phyloP scores from a whole-genome alignment of 768 basidiomycete species.

The Rhodocollybia butyracea region DNA sequence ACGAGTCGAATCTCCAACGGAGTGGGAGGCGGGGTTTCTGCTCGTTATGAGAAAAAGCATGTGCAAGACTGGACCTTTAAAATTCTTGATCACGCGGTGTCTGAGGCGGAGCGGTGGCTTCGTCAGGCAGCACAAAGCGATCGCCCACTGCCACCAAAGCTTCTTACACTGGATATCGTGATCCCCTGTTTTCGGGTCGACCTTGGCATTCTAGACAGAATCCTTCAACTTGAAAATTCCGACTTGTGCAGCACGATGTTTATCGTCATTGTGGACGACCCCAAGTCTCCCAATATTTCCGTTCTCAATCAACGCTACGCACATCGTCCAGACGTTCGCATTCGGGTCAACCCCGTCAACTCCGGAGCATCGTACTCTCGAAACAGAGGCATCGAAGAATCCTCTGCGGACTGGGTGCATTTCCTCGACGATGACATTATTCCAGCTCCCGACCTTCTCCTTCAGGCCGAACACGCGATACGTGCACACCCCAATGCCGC shows the following conservation, averaged over 20 bases:
- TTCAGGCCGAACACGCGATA: constrained; percentile 45
- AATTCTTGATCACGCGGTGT: constrained; percentile 39
- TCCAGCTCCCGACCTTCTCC: constrained; percentile 38
- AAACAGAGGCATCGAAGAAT: constrained; percentile 52
- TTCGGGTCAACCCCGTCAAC: constrained; percentile 46
- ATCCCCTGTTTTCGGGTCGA: constrained; percentile 57
- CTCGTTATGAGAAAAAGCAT: constrained; percentile 46
- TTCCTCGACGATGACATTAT: constrained; percentile 62
- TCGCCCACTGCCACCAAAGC: constrained; percentile 22
- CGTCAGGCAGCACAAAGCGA: constrained; percentile 1
- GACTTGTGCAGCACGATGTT: constrained; percentile 46
- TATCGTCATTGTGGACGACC: constrained; percentile 57
- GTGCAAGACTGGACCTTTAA: constrained; percentile 47
- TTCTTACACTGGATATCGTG: constrained; percentile 51
- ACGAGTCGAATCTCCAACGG: constrained; percentile 36
- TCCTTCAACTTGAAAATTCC: constrained; percentile 43
- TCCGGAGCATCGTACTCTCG: constrained; percentile 52
- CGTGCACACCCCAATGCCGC: constrained; percentile 43
- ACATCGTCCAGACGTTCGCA: constrained; percentile 47
- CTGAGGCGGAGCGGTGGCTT: constrained; percentile 34
- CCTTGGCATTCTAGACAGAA: constrained; percentile 35
- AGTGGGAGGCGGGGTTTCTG: constrained; percentile 41
- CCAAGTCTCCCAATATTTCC: constrained; percentile 34
- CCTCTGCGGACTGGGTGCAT: constrained; percentile 52
- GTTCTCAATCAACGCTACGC: constrained; percentile 38